Evolutionary conservation across 179 eudicot species (phyloP), one percentile per base, ranked within the genome.

Genomic region (Actinidia arguta): DNA sequence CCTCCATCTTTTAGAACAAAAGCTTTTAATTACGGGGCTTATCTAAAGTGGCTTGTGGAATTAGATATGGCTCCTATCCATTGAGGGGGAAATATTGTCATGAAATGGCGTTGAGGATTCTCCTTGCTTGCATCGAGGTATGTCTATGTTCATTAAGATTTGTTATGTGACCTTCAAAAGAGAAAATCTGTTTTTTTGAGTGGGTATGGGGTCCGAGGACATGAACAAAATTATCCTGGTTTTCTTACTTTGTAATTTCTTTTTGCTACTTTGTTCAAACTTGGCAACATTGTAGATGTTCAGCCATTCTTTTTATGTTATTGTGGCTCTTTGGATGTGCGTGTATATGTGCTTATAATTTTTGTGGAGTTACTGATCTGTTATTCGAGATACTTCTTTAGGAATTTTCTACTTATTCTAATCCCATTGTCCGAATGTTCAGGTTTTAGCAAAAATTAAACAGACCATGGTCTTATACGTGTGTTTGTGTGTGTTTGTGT

Each of bases 101-200:
- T 83, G 99, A 95, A 85, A 96, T 95, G 98, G 99, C 99, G 59
- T 89, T 96, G 93, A 86, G 98, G 89, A 93, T 95, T 83, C 88
- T 96, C 82, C 98, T 96, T 78, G 98, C 97, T 44, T 86, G 93
- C 92, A 93, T 96, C 84, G 99, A 96, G 98, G 99, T 95, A 87
- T 46, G 78, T 52, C 5, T 39, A 51, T 62, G 36, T 70, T 48
- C 75, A 8, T 50, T 24, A 44, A 70, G 44, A 54, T 46, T 42
- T 51, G 50, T 48, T 14, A 0, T 50, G 50, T 73, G 67, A 76
- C 20, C 66, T 75, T 44, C n/a, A 0, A 51, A 17, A 48, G 11
- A 56, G 11, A 55, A 24, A 25, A 31, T 13, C 27, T 27, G 20
- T 52, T 74, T 52, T 74, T 27, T 1, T 6, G 44, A 47, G 79